phyloP scores from a whole-genome alignment of 306 rosid genomes.

The Casuarina equisetifolia region DNA sequence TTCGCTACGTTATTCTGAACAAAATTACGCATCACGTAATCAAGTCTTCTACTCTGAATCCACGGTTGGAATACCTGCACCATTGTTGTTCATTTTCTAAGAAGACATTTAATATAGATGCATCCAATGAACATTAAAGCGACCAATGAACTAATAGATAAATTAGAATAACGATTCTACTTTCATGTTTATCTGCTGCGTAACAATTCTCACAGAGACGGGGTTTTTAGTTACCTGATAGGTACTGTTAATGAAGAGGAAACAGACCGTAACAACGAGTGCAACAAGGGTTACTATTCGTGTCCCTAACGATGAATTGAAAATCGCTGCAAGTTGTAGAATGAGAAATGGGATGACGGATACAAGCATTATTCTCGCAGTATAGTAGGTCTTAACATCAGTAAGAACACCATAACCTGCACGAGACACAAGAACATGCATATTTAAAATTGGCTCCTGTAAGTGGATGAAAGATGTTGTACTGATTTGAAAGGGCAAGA shows the following conservation, averaged over 20 bases:
- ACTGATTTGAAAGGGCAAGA: neutral
- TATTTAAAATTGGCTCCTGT: no score
- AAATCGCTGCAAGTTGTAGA: constrained; percentile 32
- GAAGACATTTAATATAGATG: no score
- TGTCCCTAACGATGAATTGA: constrained; percentile 17
- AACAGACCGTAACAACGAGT: constrained; percentile 20
- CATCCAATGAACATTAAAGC: no score
- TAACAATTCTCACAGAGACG: no score
- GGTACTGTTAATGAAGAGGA: constrained; percentile 20
- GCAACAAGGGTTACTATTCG: constrained; percentile 28
- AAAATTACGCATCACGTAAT: constrained; percentile 26
- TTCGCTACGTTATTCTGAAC: constrained; percentile 3
- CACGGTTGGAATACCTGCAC: constrained; percentile 42
- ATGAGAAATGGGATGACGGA: constrained; percentile 40
- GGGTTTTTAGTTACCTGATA: constrained; percentile 29
- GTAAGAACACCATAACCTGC: constrained; percentile 38
- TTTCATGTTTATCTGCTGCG: neutral
- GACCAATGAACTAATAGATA: neutral
- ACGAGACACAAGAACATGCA: neutral
- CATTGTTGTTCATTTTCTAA: neutral
- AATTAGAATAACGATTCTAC: neutral
- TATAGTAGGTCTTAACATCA: constrained; percentile 26
- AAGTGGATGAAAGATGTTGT: no score
- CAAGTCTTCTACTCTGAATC: constrained; percentile 46
- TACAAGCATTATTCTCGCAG: constrained; percentile 35